A percentile compares a stretch with the other conserved stretches of the same genome.
phyloP scores from a whole-genome alignment of 2,329 filamentous ascomycete species.

The Penicillium verrucosum region DNA sequence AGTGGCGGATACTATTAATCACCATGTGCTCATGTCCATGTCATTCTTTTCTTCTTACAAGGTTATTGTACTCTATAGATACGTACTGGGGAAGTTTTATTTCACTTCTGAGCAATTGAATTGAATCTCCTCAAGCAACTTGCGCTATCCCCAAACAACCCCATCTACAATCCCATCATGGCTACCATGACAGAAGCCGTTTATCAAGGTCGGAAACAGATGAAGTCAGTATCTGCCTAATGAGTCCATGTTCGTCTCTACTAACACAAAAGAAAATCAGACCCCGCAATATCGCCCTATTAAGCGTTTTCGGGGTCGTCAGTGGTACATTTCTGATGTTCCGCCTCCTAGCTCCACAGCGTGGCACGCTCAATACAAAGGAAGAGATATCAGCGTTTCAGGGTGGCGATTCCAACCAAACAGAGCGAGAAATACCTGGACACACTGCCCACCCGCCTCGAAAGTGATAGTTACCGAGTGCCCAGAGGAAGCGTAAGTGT shows the following conservation, averaged over 20 bases:
- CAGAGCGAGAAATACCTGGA: neutral
- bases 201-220: neutral
- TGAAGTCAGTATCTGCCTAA: neutral
- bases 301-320: constrained; percentile 22
- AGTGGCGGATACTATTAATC: neutral
- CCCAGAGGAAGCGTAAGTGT: neutral
- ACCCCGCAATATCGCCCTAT: constrained; percentile 20
- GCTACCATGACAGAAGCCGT: neutral
- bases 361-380: constrained; percentile 7
- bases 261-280: constrained; percentile 4
- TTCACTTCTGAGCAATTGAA: neutral
- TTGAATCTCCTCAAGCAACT: neutral
- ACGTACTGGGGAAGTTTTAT: neutral
- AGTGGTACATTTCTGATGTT: constrained; percentile 21
- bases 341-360: constrained; percentile 16
- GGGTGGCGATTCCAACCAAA: constrained; percentile 12
- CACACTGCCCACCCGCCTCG: constrained; percentile 12
- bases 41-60: neutral
- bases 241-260: neutral
- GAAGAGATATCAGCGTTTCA: constrained; percentile 18
- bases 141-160: neutral
- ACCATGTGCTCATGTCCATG: constrained; percentile 4
- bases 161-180: neutral
- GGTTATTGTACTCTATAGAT: neutral
- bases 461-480: neutral